Percentiles rank a stretch among this genome's conserved stretches.
Conservation (phyloP, 2,329 filamentous ascomycete species). For the Xylaria sp. region DNA sequence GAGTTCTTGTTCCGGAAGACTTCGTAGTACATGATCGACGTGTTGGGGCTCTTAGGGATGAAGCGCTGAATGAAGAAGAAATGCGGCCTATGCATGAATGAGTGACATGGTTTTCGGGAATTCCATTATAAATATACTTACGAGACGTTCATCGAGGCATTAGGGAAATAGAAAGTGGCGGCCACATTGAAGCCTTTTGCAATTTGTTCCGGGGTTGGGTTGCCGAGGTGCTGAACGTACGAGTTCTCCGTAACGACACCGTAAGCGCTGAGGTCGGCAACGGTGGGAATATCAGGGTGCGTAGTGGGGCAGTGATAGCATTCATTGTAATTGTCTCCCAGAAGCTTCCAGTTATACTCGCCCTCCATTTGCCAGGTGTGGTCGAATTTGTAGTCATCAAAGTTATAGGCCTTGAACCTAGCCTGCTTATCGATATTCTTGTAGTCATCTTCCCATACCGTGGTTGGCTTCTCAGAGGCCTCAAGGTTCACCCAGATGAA, state of each 20-base stretch:
- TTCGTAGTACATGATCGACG: slow-evolving; percentile 64
- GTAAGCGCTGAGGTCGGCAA: slow-evolving; percentile 64
- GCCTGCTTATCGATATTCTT: slow-evolving; percentile 26
- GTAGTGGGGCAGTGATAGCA: slow-evolving; percentile 68
- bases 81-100: slow-evolving; percentile 47
- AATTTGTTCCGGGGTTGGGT: slow-evolving; percentile 29
- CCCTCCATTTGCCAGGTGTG: slow-evolving; percentile 63
- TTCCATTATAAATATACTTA: slow-evolving; percentile 11
- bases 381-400: slow-evolving; percentile 61
- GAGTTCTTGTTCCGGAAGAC: slow-evolving; percentile 66
- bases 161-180: slow-evolving; percentile 30
- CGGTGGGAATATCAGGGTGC: slow-evolving; percentile 61
- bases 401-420: slow-evolving; percentile 37
- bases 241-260: slow-evolving; percentile 54
- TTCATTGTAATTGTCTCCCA: slow-evolving; percentile 69
- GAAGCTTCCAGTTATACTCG: slow-evolving; percentile 65
- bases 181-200: slow-evolving; percentile 28
- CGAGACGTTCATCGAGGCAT: slow-evolving; percentile 31
- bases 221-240: slow-evolving; percentile 53
- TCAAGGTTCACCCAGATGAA: slow-evolving; percentile 67
- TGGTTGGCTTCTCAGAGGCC: slow-evolving; percentile 48
- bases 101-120: slow-evolving; percentile 37
- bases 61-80: slow-evolving; percentile 70
- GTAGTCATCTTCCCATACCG: slow-evolving; percentile 56
- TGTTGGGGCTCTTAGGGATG: slow-evolving; percentile 57